Evolutionary conservation across 805 yeast species (phyloP), one percentile per base, ranked within the genome.

Genomic region (Barnettozyma sucrosica): DNA sequence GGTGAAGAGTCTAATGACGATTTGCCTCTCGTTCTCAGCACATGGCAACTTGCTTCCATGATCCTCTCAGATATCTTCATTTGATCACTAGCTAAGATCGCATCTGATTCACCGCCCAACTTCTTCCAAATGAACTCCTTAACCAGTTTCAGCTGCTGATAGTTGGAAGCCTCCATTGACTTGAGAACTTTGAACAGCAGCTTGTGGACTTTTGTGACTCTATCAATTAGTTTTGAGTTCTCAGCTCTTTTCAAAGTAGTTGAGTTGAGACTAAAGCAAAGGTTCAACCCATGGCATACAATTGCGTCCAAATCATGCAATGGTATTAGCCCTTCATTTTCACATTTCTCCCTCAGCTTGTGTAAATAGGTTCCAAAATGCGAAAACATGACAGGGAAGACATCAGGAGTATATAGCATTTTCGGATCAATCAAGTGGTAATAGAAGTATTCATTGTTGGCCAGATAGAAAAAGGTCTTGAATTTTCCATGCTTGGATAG

Each of bases 381-480:
- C 5, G 25, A 21, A 23, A 36, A 26, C 40, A 48, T n/a, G 7
- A 21, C 25, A 3, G 36, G 21, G 32, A 48, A 48, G 1, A 33
- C 36, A 14, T 24, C 36, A 10, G 21, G 7, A 9, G 44, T 2
- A 33, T 48, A 42, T 3, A 18, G 9, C 9, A 38, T 21, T 33
- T 48, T 48, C 26, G 51, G 48, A 45, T 48, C 51, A 20, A 48
- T 33, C n/a, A 45, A 19, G 34, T 48, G 48, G 23, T 42, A 48
- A n/a, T 44, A 48, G 19, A 48, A 39, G 24, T 33, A 45, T 16
- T 48, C 48, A 13, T 42, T 44, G 23, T 25, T 38, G 13, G 25
- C 7, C 8, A 41, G 26, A 21, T 38, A 41, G 14, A 48, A 37
- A n/a, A 33, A 26, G 13, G 36, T 23, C 7, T 21, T 18, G 14